Base-by-base conservation (phyloP, 495 filamentous ascomycete genomes). In the Glutinoglossum americanum region DNA sequence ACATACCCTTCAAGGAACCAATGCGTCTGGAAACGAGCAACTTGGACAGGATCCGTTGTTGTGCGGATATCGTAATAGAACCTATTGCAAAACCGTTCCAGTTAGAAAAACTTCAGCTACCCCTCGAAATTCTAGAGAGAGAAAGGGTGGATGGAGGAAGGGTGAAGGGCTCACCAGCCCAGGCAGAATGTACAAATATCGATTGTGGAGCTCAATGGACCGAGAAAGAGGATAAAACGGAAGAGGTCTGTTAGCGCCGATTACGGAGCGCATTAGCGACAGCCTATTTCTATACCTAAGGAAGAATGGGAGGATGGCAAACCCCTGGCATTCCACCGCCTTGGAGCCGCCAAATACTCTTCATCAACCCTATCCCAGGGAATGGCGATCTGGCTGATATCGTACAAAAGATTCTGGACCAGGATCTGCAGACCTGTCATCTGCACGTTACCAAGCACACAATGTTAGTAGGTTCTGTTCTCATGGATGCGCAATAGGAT, bases 151-250 rank as follows among this genome's bases (percentile, higher is more conserved):
- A 13, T 39, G 10, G n/a, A 41, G 13, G 10, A 19, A 21, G 4
- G 4, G 4, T 5, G n/a, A 23, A 23, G 13, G 13, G 13, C 41
- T 21, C 17, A 45, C 41, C 55, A 57, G 6, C 35, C 55, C 10
- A 57, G 28, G n/a, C 28, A 33, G 19, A 48, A 57, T 25, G 55
- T 57, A n/a, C 55, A 57, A n/a, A 57, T 57, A 26, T 57, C 55
- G 30, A 57, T 57, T 5, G 55, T 57, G 15, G 28, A 35, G 30
- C 55, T 57, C 1, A 44, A 11, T 3, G 55, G 55, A 7, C 55
- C 55, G 0, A 57, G 37, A 27, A 47, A 28, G 1, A 44, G 2
- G 17, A 57, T 57, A n/a, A 57, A 57, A 5, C 55, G 55, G 6
- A 57, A 56, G 11, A 56, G 54, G 10, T 56, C 54, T 41, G 3